These are phyloP conservation scores for Serendipita sp. DNA, from an alignment of 768 basidiomycete species.

Conservation along the genomic window DNA sequence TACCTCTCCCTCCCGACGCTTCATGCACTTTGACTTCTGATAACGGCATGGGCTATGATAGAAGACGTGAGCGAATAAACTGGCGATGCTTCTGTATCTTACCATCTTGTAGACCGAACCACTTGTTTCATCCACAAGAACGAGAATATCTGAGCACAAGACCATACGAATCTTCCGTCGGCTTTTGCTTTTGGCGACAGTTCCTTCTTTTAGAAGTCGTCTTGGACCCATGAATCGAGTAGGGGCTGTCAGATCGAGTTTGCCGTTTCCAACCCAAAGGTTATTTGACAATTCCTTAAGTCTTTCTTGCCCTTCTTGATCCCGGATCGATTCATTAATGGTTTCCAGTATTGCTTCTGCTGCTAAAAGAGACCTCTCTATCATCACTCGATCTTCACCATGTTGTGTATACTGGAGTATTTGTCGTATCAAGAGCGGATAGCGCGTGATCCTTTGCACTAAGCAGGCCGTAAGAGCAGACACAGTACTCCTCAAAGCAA, in stretches of 20 bases:
- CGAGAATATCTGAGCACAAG: conserved; percentile 79
- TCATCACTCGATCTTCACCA: conserved; percentile 40
- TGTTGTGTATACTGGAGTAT: conserved; percentile 66
- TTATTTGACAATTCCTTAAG: conserved; percentile 57
- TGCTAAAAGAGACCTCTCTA: conserved; percentile 38
- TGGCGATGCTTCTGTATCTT: conserved; percentile 15
- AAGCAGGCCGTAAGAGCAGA: neutral
- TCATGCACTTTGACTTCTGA: conserved; percentile 46
- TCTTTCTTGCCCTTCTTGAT: conserved; percentile 67
- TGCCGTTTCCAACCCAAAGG: conserved; percentile 76
- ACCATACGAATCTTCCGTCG: conserved; percentile 59
- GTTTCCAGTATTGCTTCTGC: conserved; percentile 58
- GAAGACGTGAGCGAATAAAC: neutral
- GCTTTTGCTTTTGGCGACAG: conserved; percentile 67
- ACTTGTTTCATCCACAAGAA: conserved; percentile 59
- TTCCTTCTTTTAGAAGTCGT: conserved; percentile 62
- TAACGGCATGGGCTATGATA: conserved; percentile 52
- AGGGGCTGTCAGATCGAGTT: conserved; percentile 78
- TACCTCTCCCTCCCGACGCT: conserved; percentile 34
- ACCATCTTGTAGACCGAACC: conserved; percentile 74
- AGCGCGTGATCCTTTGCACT: conserved; percentile 95
- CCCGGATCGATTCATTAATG: conserved; percentile 81
- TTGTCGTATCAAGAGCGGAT: conserved; percentile 74
- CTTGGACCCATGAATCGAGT: conserved; percentile 76
- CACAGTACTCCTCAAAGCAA: neutral